Evolutionary conservation across 495 filamentous ascomycete genomes (phyloP), one percentile per base, ranked within the genome.

Genomic region (Aspergillus wentii): DNA sequence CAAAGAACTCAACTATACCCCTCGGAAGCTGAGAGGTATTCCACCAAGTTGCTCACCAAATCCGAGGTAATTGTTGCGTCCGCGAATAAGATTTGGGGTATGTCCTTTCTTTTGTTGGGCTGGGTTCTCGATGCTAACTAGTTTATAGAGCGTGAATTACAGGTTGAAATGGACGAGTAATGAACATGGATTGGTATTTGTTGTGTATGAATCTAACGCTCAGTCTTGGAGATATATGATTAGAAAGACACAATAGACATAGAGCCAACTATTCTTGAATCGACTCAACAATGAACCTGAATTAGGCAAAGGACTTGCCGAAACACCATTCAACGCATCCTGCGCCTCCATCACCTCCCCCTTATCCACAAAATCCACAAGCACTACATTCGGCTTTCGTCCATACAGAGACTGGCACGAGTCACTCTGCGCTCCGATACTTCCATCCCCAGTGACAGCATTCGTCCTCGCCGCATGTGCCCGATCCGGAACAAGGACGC

Each of bases 11-110:
- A 75, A 44, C 53, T 82, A 17, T 72, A 75, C 40, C 71, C 62
- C 0, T 71, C 74, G 8, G 80, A 83, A 35, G 76, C 80, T 35
- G 67, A 78, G 38, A 76, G 76, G 32, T 82, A 82, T 52, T 64
- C 63, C 23, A 72, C 76, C 28, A 86, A 85, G 51, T 50, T 89
- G 19, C 54, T 76, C 18, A 63, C 59, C 5, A 88, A 83, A 50
- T 85, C 84, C 2, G 81, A 78, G 51, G 62, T 81, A 3, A 86
- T 92, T 42, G 61, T 80, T 34, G 65, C 75, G 17, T 80, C 79
- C 28, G 85, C 86, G n/a, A 84, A 75, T 57, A 74, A 76, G 39
- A 58, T 89, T 9, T 88, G 82, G 78, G 80, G 81, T 85, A 69
- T 58, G 33, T 51, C 19, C 16, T 36, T 22, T 16, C 7, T 25